Conservation (phyloP, 176 grass and related monocot genomes). For the Eragrostis curvula region DNA sequence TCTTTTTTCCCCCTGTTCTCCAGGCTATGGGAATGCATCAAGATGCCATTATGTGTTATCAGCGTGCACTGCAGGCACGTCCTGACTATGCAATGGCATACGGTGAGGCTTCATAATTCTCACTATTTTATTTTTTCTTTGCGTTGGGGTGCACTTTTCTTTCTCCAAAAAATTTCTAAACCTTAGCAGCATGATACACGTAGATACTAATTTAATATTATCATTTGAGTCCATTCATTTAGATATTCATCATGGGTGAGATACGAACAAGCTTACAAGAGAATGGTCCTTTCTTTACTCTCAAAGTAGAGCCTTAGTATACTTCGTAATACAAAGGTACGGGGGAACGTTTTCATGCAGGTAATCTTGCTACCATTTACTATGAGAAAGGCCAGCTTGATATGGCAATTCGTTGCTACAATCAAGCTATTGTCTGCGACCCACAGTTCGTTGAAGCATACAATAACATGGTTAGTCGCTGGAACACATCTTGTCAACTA, state of each 20-base stretch:
- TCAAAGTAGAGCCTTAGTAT: conserved; percentile 60
- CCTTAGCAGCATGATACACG: conserved; percentile 15
- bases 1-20: conserved; percentile 47
- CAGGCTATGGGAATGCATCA: conserved; percentile 91
- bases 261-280: conserved; percentile 57
- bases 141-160: not conserved
- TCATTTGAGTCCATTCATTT: conserved; percentile 52
- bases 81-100: conserved; percentile 91
- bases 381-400: conserved; percentile 96
- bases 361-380: conserved; percentile 85
- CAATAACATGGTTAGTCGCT: conserved; percentile 76
- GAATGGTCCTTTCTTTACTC: conserved; percentile 62
- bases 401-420: conserved; percentile 83
- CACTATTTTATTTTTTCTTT: conserved; percentile 9
- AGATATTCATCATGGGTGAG: conserved; percentile 59
- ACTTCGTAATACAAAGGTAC: conserved; percentile 60
- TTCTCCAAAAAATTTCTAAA: not conserved
- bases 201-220: conserved; percentile 51
- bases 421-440: conserved; percentile 76
- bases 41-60: conserved; percentile 93
- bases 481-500: not conserved
- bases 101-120: conserved; percentile 58
- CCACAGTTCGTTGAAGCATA: conserved; percentile 80
- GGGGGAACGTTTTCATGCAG: conserved; percentile 77
- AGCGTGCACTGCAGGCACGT: conserved; percentile 80